Evolutionary conservation across 179 eudicot genomes (phyloP), one percentile per base, ranked within the genome.

Genomic region (Silene vulgaris): DNA sequence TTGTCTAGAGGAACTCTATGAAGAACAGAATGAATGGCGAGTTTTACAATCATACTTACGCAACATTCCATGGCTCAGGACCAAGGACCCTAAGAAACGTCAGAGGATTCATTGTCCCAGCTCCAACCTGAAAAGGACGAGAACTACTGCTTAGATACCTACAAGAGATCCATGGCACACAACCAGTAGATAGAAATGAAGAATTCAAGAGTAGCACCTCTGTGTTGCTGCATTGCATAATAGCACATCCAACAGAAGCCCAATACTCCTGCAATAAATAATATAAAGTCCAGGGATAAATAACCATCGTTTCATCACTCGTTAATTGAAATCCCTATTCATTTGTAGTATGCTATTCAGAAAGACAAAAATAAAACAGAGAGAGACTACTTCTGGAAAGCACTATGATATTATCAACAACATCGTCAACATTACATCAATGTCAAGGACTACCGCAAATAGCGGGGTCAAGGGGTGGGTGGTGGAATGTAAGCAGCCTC

Each of bases 61-160:
- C 99, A 71, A 95, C 99, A 90, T 92, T 95, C 99, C 99, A 92
- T 67, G 99, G 99, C 82, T 95, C 97, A 64, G 99, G 99, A 71
- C 99, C 99, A 75, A 95, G 97, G 75, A 95, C 99, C 81, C 99
- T 85, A 75, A 95, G 79, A 82, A 88, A 95, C 37, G 99, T 95
- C 69, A 90, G 88, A 75, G 97, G 99, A 87, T 95, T 95, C 99
- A 95, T 92, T 45, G 99, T 95, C 80, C 99, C 99, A 65, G 99
- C 99, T 87, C 99, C 99, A 80, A 94, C 98, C 98, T 94, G 86
- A 68, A 68, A 85, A 74, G 20, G 72, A 29, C 16, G 14, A 32
- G 69, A 26, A 69, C 70, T 50, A 66, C 26, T n/a, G 12, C 54
- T n/a, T 72, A 30, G 9, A 57, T 8, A 35, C n/a, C 65, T 14